A percentile compares a stretch with the other conserved stretches of the same genome.
Evolutionary conservation across 345 rosid species (phyloP).

Genomic region (Acer yangbiense): DNA sequence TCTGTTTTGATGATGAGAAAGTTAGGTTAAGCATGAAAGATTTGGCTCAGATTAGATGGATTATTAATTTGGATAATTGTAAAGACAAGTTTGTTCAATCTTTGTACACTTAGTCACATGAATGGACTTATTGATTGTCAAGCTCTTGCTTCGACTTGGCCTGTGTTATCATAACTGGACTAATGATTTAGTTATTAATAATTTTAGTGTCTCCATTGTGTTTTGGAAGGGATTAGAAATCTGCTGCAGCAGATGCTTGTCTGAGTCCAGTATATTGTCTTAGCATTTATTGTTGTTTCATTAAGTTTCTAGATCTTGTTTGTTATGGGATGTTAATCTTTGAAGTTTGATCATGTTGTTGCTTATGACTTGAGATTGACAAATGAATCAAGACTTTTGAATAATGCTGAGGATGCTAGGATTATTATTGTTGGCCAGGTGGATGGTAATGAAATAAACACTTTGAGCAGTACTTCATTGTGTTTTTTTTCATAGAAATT

Average conservation of each 20-base stretch:
- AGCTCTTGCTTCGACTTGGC: neutral
- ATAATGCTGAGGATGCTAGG: too few relatives aligned
- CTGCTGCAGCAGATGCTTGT: neutral
- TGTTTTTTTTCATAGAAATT: too few relatives aligned
- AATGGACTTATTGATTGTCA: neutral
- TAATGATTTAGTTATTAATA: neutral
- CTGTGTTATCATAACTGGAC: neutral
- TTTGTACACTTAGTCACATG: too few relatives aligned
- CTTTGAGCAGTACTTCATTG: too few relatives aligned
- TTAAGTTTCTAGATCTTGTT: neutral
- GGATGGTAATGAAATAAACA: too few relatives aligned
- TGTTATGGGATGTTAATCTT: neutral
- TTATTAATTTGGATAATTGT: too few relatives aligned
- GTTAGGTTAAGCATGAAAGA: neutral
- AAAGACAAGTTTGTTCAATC: too few relatives aligned
- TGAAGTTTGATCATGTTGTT: neutral
- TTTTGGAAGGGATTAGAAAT: neutral
- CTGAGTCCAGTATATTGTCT: neutral
- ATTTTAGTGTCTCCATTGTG: neutral
- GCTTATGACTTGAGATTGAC: neutral
- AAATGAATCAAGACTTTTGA: too few relatives aligned
- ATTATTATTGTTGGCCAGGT: too few relatives aligned
- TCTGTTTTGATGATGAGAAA: neutral
- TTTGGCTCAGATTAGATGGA: neutral
- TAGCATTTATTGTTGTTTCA: too few relatives aligned